phyloP scores from a whole-genome alignment of 768 basidiomycete genomes.

The Lactifluus hygrophoroides region DNA sequence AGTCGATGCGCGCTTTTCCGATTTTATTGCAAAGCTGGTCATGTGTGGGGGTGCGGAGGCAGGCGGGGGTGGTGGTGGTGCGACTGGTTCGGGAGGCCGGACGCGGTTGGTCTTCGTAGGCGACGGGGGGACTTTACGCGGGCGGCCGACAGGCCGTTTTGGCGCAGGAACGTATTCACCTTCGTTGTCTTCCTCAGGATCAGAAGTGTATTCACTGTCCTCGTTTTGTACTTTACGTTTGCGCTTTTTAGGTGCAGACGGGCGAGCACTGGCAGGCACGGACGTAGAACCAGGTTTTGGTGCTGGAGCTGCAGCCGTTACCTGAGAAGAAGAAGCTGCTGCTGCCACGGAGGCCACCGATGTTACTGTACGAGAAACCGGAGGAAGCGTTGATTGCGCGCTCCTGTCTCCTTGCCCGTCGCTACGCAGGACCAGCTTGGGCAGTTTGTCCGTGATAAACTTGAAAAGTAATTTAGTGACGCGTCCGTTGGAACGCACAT shows the following conservation, averaged over 20 bases:
- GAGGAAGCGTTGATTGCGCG: slow-evolving; percentile 6
- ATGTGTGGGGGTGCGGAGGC: background rate
- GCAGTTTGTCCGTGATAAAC: slow-evolving; percentile 35
- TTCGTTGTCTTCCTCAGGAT: background rate
- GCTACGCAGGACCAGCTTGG: slow-evolving; percentile 12
- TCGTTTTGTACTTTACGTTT: background rate
- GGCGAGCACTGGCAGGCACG: background rate
- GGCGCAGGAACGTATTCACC: background rate
- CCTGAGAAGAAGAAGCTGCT: background rate
- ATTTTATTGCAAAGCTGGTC: background rate
- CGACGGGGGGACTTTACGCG: background rate
- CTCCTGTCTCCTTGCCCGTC: slow-evolving; percentile 21
- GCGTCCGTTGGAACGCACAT: slow-evolving; percentile 56
- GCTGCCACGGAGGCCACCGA: background rate
- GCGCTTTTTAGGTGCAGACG: background rate
- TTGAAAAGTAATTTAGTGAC: slow-evolving; percentile 48
- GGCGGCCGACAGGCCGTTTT: background rate
- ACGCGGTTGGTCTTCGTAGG: background rate
- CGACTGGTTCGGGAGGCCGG: background rate
- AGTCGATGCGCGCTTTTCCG: background rate
- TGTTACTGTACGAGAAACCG: background rate
- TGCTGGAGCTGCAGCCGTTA: too few relatives aligned
- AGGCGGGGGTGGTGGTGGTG: background rate
- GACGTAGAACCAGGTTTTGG: background rate
- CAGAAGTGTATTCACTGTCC: background rate